Percentiles rank a stretch among this genome's conserved stretches.
Evolutionary conservation across 768 basidiomycete genomes (phyloP).

Genomic region (Mycena floridula): DNA sequence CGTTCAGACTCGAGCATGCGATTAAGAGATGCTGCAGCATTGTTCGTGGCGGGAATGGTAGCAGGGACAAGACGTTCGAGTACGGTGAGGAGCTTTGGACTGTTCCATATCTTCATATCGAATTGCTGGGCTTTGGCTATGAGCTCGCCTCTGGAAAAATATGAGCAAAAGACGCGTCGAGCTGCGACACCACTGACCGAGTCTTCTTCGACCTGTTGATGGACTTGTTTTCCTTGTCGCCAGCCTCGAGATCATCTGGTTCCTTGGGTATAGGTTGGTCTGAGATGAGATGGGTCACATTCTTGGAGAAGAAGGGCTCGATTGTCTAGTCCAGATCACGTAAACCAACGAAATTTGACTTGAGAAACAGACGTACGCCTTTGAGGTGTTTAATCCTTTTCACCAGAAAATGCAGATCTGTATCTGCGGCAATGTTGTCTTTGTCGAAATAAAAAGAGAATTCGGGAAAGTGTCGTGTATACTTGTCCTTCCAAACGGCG

Average conservation of each 20-base stretch:
- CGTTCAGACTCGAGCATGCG: slow-evolving; percentile 76
- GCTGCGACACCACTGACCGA: slow-evolving; percentile 8
- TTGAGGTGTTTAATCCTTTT: slow-evolving; percentile 61
- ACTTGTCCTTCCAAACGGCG: slow-evolving; percentile 77
- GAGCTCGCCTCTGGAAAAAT: slow-evolving; percentile 31
- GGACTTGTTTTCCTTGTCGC: slow-evolving; percentile 66
- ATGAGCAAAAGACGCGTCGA: not conserved
- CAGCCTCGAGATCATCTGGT: slow-evolving; percentile 21
- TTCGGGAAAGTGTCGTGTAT: slow-evolving; percentile 74
- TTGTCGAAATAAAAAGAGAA: slow-evolving; percentile 79
- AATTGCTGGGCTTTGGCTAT: slow-evolving; percentile 62
- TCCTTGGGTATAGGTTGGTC: slow-evolving; percentile 35
- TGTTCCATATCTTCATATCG: slow-evolving; percentile 84
- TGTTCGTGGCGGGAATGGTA: slow-evolving; percentile 22
- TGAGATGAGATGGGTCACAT: slow-evolving; percentile 85
- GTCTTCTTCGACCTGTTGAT: slow-evolving; percentile 15
- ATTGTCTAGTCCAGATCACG: slow-evolving; percentile 46
- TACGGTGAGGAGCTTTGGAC: slow-evolving; percentile 65
- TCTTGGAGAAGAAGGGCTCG: slow-evolving; percentile 83
- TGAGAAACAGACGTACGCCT: slow-evolving; percentile 52
- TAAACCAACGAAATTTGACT: slow-evolving; percentile 1
- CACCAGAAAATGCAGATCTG: slow-evolving; percentile 25
- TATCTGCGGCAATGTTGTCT: slow-evolving; percentile 18
- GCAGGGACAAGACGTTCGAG: slow-evolving; percentile 46
- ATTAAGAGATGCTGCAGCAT: slow-evolving; percentile 44